A percentile compares a stretch with the other conserved stretches of the same genome.
These are phyloP conservation scores for Euryodendron excelsum DNA, from an alignment of 148 eudicot genomes.

Conservation along the genomic window DNA sequence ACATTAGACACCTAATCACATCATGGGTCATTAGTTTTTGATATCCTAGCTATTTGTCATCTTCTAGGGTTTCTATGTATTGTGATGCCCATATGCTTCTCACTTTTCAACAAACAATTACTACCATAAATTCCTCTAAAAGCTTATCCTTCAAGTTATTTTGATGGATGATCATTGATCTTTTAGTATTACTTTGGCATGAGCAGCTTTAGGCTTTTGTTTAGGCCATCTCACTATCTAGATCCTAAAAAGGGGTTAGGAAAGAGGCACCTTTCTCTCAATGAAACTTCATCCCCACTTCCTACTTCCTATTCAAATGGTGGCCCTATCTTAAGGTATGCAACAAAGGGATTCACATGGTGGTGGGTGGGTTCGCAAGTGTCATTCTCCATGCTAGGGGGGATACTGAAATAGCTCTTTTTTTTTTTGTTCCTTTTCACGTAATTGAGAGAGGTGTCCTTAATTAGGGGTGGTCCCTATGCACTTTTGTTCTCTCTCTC, in stretches of 20 bases:
- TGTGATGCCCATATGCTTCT: not conserved
- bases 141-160: no score
- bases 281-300: constrained; percentile 20
- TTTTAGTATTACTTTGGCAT: not conserved
- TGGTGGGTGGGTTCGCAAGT: constrained; percentile 17
- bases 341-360: constrained; percentile 24
- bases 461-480: constrained; percentile 9
- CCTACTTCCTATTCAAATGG: not conserved
- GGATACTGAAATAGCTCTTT: constrained; percentile 5
- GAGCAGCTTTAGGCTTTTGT: constrained; percentile 10
- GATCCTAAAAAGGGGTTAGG: constrained; percentile 3
- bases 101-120: constrained; percentile 5
- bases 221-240: not conserved
- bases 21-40: constrained; percentile 17
- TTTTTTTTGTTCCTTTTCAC: not conserved
- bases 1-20: constrained; percentile 20
- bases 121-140: not conserved
- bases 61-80: constrained; percentile 14
- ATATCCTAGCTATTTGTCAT: constrained; percentile 17
- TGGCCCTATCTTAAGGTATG: not conserved
- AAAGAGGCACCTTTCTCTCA: constrained; percentile 10
- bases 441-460: not conserved
- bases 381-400: not conserved
- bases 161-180: not conserved
- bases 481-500: not conserved